Percentiles rank a stretch among this genome's conserved stretches.
Evolutionary conservation across 2,329 filamentous ascomycete species (phyloP).

Genomic region (Sphaerulina vaccinii): DNA sequence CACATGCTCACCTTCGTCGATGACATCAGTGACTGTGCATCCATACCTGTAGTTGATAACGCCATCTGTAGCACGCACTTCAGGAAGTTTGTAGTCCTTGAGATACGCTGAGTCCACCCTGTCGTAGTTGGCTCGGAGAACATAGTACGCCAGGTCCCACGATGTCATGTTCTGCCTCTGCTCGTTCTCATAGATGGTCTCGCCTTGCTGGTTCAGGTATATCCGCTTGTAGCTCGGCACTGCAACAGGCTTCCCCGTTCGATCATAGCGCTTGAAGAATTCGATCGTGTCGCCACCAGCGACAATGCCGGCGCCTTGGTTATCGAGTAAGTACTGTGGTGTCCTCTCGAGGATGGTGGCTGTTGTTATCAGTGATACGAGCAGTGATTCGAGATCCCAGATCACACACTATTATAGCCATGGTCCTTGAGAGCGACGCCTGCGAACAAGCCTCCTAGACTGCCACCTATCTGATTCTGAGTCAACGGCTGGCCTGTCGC

Average conservation of each 20-base stretch:
- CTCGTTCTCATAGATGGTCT: constrained; percentile 32
- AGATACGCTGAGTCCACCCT: constrained; percentile 37
- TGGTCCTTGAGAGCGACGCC: constrained; percentile 31
- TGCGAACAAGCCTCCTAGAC: constrained; percentile 32
- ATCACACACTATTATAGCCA: constrained; percentile 29
- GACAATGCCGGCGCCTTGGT: constrained; percentile 50
- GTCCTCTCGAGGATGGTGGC: constrained; percentile 42
- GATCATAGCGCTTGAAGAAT: constrained; percentile 46
- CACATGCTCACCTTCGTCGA: constrained; percentile 32
- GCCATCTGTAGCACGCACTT: constrained; percentile 26
- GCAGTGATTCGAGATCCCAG: background rate
- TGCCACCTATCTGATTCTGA: constrained; percentile 31
- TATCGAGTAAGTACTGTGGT: constrained; percentile 43
- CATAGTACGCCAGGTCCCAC: constrained; percentile 48
- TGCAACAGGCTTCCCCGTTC: constrained; percentile 37
- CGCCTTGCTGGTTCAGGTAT: constrained; percentile 30
- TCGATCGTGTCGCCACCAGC: constrained; percentile 46
- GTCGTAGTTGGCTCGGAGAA: constrained; percentile 50
- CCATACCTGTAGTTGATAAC: constrained; percentile 34
- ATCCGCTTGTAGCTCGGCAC: constrained; percentile 30
- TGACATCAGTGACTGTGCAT: constrained; percentile 32
- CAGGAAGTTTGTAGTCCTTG: constrained; percentile 25
- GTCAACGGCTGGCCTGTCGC: background rate
- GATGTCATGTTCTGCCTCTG: constrained; percentile 47
- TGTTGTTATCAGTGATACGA: background rate